A percentile compares a stretch with the other conserved stretches of the same genome.
Evolutionary conservation across 1,139 yeast genomes (phyloP).

Genomic region (Taphrina pruni): DNA sequence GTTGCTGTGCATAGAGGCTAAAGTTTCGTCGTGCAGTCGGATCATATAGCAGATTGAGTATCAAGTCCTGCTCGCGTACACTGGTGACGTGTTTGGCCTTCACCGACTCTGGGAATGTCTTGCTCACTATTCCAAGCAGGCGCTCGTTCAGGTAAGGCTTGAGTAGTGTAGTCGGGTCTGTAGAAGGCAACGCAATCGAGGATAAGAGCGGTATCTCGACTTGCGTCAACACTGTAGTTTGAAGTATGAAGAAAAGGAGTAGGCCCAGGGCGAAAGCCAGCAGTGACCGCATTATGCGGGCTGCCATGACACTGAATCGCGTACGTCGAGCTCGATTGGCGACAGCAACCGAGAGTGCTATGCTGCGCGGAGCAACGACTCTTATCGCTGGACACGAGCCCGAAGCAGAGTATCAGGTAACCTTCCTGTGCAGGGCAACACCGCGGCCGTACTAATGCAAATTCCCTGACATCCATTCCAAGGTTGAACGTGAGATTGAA

Average conservation of each 20-base stretch:
- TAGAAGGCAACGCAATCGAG: neutral
- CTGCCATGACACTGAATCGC: neutral
- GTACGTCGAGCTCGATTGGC: neutral
- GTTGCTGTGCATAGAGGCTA: slow-evolving; percentile 2
- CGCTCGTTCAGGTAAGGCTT: slow-evolving; percentile 1
- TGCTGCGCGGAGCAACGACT: too few species aligned
- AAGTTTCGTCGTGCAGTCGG: slow-evolving; percentile 23
- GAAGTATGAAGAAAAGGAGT: neutral
- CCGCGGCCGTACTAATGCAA: too few species aligned
- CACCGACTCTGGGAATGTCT: neutral
- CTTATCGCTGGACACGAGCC: too few species aligned
- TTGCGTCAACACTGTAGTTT: neutral
- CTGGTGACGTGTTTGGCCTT: slow-evolving; percentile 6
- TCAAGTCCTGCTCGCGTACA: slow-evolving; percentile 8
- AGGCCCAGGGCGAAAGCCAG: neutral
- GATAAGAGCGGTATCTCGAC: neutral
- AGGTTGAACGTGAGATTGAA: too few species aligned
- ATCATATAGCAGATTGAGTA: slow-evolving; percentile 2
- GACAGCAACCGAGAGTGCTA: too few species aligned
- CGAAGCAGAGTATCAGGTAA: too few species aligned
- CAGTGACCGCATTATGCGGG: neutral
- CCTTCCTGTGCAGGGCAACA: too few species aligned
- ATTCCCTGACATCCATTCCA: too few species aligned
- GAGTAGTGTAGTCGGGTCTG: neutral
- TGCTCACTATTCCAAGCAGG: slow-evolving; percentile 9